Evolutionary conservation across 495 filamentous ascomycete species (phyloP).

Genomic region (Apiosordaria backusii): DNA sequence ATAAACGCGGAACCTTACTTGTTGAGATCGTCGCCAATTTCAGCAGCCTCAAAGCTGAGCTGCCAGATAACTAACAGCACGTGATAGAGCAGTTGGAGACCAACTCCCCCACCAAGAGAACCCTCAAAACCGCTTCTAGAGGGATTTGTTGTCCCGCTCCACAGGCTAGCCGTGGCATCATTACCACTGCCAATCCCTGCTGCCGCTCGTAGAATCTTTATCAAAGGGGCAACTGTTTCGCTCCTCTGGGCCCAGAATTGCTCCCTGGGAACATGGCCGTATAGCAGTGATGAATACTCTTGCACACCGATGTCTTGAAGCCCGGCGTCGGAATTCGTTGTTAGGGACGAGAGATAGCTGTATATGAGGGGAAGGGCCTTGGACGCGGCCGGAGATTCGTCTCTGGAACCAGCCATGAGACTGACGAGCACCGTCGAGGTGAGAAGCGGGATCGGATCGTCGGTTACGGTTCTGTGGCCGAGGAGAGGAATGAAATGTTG

Average conservation of each 20-base stretch:
- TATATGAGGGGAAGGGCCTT: conserved; percentile 78
- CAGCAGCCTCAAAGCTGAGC: conserved; percentile 81
- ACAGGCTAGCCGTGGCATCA: conserved; percentile 62
- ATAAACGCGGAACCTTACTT: conserved; percentile 52
- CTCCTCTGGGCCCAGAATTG: conserved; percentile 85
- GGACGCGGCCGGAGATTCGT: conserved; percentile 53
- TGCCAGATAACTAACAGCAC: conserved; percentile 93
- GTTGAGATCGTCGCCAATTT: conserved; percentile 82
- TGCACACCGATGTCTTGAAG: conserved; percentile 95
- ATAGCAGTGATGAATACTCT: conserved; percentile 82
- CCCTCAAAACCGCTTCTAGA: conserved; percentile 55
- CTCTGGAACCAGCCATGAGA: conserved; percentile 69
- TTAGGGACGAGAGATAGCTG: conserved; percentile 76
- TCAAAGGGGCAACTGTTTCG: conserved; percentile 76
- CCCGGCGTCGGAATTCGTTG: conserved; percentile 72
- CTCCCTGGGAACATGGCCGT: conserved; percentile 67
- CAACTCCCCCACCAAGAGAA: conserved; percentile 73
- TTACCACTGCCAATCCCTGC: conserved; percentile 60
- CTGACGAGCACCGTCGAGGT: conserved; percentile 82
- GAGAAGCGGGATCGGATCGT: conserved; percentile 85
- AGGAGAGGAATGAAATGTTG: conserved; percentile 83
- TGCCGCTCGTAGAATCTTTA: conserved; percentile 78
- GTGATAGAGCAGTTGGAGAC: conserved; percentile 91
- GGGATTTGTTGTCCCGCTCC: conserved; percentile 59
- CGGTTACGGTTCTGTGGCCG: conserved; percentile 70